Evolutionary conservation across 2,329 filamentous ascomycete genomes (phyloP), one percentile per base, ranked within the genome.

Genomic region (Penicillium thymicola): DNA sequence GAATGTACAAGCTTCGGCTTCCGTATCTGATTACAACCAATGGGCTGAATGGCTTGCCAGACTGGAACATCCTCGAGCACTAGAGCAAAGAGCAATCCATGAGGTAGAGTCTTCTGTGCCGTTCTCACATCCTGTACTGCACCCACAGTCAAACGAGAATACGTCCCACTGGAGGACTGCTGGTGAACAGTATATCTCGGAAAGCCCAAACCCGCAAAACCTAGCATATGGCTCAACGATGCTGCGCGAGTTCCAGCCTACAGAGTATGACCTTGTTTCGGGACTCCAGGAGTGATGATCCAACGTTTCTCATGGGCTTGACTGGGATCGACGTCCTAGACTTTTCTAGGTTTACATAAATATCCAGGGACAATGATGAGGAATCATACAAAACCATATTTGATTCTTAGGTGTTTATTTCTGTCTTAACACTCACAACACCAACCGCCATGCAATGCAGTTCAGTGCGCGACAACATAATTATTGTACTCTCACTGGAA

Each of bases 321-420:
- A 69, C 66, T n/a, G 67, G 67, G 4, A 51, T 68, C 25, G 65
- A 67, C 56, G 57, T 66, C 25, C 48, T 69, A 11, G 63, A 65
- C 70, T 58, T 60, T 14, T 59, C 57, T 8, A 51, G 42, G 5
- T 23, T 61, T n/a, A 55, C 57, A 16, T 51, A 16, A 32, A 32
- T 32, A 32, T 32, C 30, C 30, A 32, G 13, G 30, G 11, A 32
- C 30, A 32, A 32, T 32, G 13, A 32, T 32, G 11, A 32, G 30
- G 11, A 32, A 32, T 11, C 2, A 32, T 13, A 10, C 11, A 10
- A 32, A 32, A 5, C 30, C 11, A 32, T 32, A 32, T 32, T 32
- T 32, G 30, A 32, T 32, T 32, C 30, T 11, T 13, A 34, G 2
- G 23, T 41, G 14, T 41, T 16, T 41, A 25, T 25, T 9, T 25